Evolutionary conservation across 176 grass and related monocot species (phyloP), one percentile per base, ranked within the genome.

Genomic region (Carex myosuroides): DNA sequence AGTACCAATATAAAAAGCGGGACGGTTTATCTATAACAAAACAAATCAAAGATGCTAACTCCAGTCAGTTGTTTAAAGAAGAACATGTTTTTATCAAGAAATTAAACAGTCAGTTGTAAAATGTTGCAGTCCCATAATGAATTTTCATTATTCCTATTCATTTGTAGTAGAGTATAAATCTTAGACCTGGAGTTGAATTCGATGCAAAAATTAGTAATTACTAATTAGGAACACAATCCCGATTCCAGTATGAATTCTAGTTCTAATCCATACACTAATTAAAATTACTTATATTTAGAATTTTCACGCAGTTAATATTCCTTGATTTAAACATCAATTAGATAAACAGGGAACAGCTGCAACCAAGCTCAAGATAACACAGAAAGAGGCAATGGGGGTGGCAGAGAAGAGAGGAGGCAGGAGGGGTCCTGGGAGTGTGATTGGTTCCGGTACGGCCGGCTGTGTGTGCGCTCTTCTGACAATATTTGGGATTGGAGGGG

Each of bases 381-480:
- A 95, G 65, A 99, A 95, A 88, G 91, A 99, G 88, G 96, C 93
- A 85, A 83, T 90, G 53, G 96, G 96, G 10, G 83, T 95, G 56
- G 96, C 93, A 71, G 96, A 99, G 54, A 93, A 93, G 87, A 91
- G 91, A 87, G 87, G 88, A 73, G 93, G 96, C 74, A 93, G 93
- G 79, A 95, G 96, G 91, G 96, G 93, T 2, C 93, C 96, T 80
- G 93, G 88, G 79, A 95, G 91, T 89, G 96, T 99, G 63, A 69
- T 99, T 68, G 96, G 93, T 50, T 99, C 96, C 3, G 85, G 93
- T 71, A 69, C 85, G 79, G 93, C 96, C 20, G 91, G 89, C 60
- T 92, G 88, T 90, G 83, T 90, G 7, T 95, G 91, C 83, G 91
- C 92, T 84, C 50, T 98, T 32, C 75, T 98, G 46, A 93, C 93